A percentile compares a stretch with the other conserved stretches of the same genome.
phyloP scores from a whole-genome alignment of 768 basidiomycete species.

The Macrolepiota dolichaula region DNA sequence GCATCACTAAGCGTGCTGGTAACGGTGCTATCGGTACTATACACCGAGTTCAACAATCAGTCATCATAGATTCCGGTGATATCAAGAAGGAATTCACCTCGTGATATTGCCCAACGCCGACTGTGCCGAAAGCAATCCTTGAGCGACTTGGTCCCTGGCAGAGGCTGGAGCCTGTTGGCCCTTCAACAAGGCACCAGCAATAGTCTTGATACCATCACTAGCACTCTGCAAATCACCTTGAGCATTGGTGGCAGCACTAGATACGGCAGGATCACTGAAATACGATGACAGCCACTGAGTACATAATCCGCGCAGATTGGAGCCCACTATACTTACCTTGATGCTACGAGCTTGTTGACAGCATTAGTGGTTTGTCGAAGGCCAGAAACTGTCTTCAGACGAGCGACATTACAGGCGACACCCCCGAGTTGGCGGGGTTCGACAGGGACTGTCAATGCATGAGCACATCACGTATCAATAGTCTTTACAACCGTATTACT shows the following conservation, averaged over 20 bases:
- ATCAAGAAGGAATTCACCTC: conserved; percentile 15
- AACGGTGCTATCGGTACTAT: conserved; percentile 19
- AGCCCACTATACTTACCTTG: neutral
- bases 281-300: neutral
- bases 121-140: conserved; percentile 19
- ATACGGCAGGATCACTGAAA: conserved; percentile 20
- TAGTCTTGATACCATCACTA: conserved; percentile 20
- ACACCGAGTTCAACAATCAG: neutral
- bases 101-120: conserved; percentile 20
- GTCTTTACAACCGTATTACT: neutral
- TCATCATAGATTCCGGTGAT: neutral
- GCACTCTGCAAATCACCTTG: conserved; percentile 19
- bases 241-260: conserved; percentile 21
- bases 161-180: conserved; percentile 18
- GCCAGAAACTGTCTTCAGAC: conserved; percentile 20
- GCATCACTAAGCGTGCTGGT: conserved; percentile 17
- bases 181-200: conserved; percentile 19
- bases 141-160: conserved; percentile 19
- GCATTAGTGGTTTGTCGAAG: conserved; percentile 20
- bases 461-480: neutral
- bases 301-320: neutral
- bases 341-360: conserved; percentile 17
- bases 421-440: conserved; percentile 12
- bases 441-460: conserved; percentile 3
- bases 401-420: conserved; percentile 21